Evolutionary conservation across 495 filamentous ascomycete genomes (phyloP).

Genomic region (Viridothelium virens): DNA sequence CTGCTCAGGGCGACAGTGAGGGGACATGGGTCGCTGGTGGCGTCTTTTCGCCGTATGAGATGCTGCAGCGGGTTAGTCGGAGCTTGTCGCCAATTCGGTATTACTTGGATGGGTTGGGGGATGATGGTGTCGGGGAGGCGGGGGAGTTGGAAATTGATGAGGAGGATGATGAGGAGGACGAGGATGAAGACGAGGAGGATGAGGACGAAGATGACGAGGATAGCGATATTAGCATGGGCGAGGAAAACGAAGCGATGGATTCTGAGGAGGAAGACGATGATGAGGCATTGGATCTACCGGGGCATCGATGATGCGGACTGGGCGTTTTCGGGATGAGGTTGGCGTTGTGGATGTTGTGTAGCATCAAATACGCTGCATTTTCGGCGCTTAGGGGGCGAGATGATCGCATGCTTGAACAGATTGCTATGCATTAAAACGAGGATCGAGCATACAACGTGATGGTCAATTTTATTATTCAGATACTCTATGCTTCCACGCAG

Average conservation of each 20-base stretch:
- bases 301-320: slow-evolving; percentile 21
- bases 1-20: slow-evolving; percentile 15
- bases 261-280: slow-evolving; percentile 26
- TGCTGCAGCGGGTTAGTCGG: slow-evolving; percentile 31
- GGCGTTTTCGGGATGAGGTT: slow-evolving; percentile 2
- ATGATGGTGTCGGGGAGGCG: slow-evolving; percentile 16
- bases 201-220: slow-evolving; percentile 29
- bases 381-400: too few relatives aligned
- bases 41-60: slow-evolving; percentile 28
- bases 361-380: too few relatives aligned
- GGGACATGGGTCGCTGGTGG: slow-evolving; percentile 19
- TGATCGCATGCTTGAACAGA: too few relatives aligned
- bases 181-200: slow-evolving; percentile 18
- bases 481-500: too few relatives aligned
- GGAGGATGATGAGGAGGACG: slow-evolving; percentile 20
- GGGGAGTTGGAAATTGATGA: slow-evolving; percentile 28
- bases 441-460: too few relatives aligned
- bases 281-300: slow-evolving; percentile 26
- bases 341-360: not conserved
- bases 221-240: slow-evolving; percentile 23
- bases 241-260: slow-evolving; percentile 17
- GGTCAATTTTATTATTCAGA: too few relatives aligned
- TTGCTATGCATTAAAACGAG: too few relatives aligned
- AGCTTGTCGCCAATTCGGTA: slow-evolving; percentile 27
- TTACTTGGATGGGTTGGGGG: slow-evolving; percentile 26